Evolutionary conservation across 768 basidiomycete species (phyloP), one percentile per base, ranked within the genome.

Genomic region (Clathrus columnatus): DNA sequence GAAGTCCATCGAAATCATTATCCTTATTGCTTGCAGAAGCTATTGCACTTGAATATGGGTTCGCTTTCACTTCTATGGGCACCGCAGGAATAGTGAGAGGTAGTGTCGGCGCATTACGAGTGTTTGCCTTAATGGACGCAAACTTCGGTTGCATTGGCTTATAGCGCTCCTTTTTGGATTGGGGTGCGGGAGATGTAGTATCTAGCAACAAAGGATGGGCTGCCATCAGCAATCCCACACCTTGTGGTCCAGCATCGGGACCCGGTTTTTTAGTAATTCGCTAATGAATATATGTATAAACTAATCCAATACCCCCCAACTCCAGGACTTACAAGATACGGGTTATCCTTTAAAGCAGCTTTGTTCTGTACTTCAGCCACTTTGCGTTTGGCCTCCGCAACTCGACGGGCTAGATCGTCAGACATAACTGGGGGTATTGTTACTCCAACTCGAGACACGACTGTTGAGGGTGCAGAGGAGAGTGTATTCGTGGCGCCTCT

Each of bases 131-230:
- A 69, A 95, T 93, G 2, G 91, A 91, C 0, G 94, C 90, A 68
- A 98, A 99, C 69, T 99, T 99, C 49, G 96, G 96, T 60, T 94
- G 93, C 94, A 99, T 97, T 17, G 95, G 92, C 67, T 94, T 95
- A 70, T 96, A 96, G 59, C 87, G 73, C 68, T 96, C 91, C 68
- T 94, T 91, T 70, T 88, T 89, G 24, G 84, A 84, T 69, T 84
- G 84, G 2, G 77, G 79, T 3, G 76, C 71, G 2, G 71, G 64
- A 6, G 79, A 73, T 0, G 84, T 78, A 4, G 73, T 77, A 45
- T 92, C 90, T 32, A 93, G 75, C 23, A 95, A 69, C 21, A 93
- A 73, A 2, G 91, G 91, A 67, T 94, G 91, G 0, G 91, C 91
- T 1, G 89, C 83, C 87, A 93, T 92, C 67, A 89, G 89, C 51